Conservation (phyloP, 78 protist genomes). For the Dictyostelium brefeldianum region DNA sequence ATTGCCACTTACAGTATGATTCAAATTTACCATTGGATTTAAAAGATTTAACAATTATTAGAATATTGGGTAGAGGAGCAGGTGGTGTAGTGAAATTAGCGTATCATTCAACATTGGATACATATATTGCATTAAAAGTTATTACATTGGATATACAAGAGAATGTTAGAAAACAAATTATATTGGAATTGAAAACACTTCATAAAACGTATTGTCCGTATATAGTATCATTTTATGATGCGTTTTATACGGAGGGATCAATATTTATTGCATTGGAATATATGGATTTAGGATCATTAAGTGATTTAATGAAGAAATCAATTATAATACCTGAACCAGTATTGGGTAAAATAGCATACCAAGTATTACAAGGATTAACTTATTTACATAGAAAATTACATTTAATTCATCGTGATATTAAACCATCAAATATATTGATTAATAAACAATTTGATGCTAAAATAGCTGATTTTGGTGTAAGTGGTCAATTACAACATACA, state of each 20-base stretch:
- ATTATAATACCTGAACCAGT: constrained; percentile 73
- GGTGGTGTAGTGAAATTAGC: constrained; percentile 86
- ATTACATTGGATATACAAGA: constrained; percentile 83
- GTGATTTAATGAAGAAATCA: constrained; percentile 24
- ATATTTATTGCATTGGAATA: constrained; percentile 82
- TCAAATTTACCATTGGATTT: constrained; percentile 43
- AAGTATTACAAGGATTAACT: constrained; percentile 79
- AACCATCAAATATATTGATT: constrained; percentile 87
- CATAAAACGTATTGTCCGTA: constrained; percentile 68
- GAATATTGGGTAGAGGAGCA: constrained; percentile 72
- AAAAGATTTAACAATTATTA: constrained; percentile 67
- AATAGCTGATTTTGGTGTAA: constrained; percentile 92
- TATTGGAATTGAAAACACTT: constrained; percentile 83
- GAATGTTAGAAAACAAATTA: constrained; percentile 82
- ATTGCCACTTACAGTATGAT: too few relatives aligned
- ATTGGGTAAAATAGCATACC: constrained; percentile 56
- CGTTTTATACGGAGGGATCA: constrained; percentile 85
- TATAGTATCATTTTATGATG: constrained; percentile 87
- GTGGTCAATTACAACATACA: constrained; percentile 84
- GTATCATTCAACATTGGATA: constrained; percentile 51
- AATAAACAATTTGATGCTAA: constrained; percentile 80
- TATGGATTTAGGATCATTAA: constrained; percentile 84
- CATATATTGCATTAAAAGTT: constrained; percentile 80
- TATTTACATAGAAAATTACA: constrained; percentile 84
- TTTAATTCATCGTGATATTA: constrained; percentile 89